Evolutionary conservation across 176 grass and related monocot species (phyloP).

Genomic region (Musa troglodytarum): DNA sequence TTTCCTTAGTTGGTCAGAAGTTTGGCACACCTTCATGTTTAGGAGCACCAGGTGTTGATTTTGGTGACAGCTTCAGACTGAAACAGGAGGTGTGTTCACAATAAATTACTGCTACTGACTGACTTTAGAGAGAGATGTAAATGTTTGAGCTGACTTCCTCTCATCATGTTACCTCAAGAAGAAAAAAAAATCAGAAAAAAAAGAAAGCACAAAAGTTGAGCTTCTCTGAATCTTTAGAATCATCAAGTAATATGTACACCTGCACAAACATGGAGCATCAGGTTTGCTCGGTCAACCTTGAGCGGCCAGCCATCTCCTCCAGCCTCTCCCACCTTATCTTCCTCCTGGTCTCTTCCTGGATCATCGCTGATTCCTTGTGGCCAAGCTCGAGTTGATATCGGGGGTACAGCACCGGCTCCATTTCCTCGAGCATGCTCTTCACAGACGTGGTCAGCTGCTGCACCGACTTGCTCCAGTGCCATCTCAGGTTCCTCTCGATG

Average conservation of each 20-base stretch:
- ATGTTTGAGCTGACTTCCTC: too few species aligned
- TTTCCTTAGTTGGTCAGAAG: background rate
- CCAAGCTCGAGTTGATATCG: conserved; percentile 35
- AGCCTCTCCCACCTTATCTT: conserved; percentile 45
- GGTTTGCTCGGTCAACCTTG: background rate
- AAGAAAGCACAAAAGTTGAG: too few species aligned
- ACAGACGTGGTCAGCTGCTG: conserved; percentile 56
- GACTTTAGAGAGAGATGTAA: too few species aligned
- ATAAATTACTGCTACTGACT: too few species aligned
- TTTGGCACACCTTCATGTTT: background rate
- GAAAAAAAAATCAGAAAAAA: too few species aligned
- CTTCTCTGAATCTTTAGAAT: too few species aligned
- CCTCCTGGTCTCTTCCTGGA: conserved; percentile 24
- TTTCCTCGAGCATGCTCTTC: conserved; percentile 44
- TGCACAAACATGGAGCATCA: too few species aligned
- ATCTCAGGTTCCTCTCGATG: conserved; percentile 61
- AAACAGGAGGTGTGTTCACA: too few species aligned
- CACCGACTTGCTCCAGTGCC: conserved; percentile 86
- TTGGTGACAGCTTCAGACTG: too few species aligned
- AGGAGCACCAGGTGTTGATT: too few species aligned
- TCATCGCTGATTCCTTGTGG: conserved; percentile 7
- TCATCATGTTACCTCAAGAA: too few species aligned
- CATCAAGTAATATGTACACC: too few species aligned
- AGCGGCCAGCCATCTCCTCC: conserved; percentile 34
- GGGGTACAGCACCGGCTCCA: conserved; percentile 49